Evolutionary conservation across 208 protist genomes (phyloP), one percentile per base, ranked within the genome.

Genomic region (Spongospora subterranea): DNA sequence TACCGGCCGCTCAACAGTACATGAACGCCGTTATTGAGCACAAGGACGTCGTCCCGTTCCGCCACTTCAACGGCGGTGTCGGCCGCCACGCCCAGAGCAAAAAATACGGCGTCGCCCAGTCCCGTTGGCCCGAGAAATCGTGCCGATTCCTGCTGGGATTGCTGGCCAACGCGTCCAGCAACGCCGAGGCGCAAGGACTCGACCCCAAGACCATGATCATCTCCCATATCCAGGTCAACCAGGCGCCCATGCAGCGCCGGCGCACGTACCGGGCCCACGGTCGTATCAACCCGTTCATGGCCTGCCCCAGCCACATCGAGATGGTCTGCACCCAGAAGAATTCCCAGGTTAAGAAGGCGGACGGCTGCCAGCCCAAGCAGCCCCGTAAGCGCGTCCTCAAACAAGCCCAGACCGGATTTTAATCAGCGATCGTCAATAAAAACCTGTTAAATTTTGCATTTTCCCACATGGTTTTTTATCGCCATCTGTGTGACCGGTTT

Each of bases 241-340:
- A 90, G n/a, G 97, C 97, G 17, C 94, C 94, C 65, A 93, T 95
- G 90, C 92, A 94, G 90, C 94, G 97, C 90, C 89, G 97, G 45
- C 92, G 96, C 77, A 97, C 96, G 0, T 98, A 97, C 95, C 94
- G 97, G 91, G 97, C 97, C 45, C 97, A 98, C 92, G 97, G 97
- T 93, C 93, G 96, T 88, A 98, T 98, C 92, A 97, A 96, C 92
- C 95, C 96, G 76, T 97, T 96, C 95, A 95, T 96, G 96, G 94
- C 88, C 46, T 93, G 46, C 50, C 96, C 96, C 46, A 96, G 94
- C 94, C 95, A 97, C 92, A 93, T 97, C 41, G 96, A 97, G 93
- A 38, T 97, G 13, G 94, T 96, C 77, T 90, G 97, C 0, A 77
- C 92, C 24, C 95, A 97, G 92, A 92, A 94, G 90, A 89, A 92